Evolutionary conservation across 345 rosid species (phyloP).

Genomic region (Aquilaria sinensis): DNA sequence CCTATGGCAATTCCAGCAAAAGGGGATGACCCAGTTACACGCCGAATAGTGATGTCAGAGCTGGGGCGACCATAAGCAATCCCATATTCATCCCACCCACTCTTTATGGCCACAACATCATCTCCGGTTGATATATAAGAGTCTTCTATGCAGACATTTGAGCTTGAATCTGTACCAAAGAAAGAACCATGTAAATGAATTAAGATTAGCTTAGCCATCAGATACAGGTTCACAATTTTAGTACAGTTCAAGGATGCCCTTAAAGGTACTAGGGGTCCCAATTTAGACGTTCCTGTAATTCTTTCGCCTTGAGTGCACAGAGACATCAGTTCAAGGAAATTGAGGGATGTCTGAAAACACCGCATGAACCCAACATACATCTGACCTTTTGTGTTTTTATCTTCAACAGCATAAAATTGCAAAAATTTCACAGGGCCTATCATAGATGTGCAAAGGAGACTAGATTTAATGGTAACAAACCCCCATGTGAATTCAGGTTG

Average conservation of each 20-base stretch:
- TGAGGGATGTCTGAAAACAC: no score
- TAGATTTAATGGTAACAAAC: not conserved
- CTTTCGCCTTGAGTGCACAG: no score
- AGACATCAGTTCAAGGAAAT: no score
- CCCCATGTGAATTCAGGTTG: not conserved
- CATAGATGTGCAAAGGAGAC: not conserved
- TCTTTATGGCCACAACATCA: conserved; percentile 79
- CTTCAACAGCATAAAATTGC: no score
- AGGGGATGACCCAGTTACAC: conserved; percentile 82
- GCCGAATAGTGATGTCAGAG: conserved; percentile 72
- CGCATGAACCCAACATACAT: no score
- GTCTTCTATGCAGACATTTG: conserved; percentile 91
- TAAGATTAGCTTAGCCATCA: not conserved
- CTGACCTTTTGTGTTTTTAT: no score
- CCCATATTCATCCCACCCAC: conserved; percentile 98
- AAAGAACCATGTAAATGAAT: conserved; percentile 2
- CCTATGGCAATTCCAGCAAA: conserved; percentile 85
- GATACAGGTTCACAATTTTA: not conserved
- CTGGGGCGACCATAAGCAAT: conserved; percentile 72
- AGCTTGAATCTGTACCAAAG: conserved; percentile 65
- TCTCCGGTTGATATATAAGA: conserved; percentile 83
- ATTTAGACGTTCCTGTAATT: not conserved
- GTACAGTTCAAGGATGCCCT: not conserved
- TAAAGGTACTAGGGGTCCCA: conserved; percentile 1
- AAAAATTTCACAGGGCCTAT: no score